phyloP scores from a whole-genome alignment of 805 yeast species.

The Saccharomyces cerevisiae region DNA sequence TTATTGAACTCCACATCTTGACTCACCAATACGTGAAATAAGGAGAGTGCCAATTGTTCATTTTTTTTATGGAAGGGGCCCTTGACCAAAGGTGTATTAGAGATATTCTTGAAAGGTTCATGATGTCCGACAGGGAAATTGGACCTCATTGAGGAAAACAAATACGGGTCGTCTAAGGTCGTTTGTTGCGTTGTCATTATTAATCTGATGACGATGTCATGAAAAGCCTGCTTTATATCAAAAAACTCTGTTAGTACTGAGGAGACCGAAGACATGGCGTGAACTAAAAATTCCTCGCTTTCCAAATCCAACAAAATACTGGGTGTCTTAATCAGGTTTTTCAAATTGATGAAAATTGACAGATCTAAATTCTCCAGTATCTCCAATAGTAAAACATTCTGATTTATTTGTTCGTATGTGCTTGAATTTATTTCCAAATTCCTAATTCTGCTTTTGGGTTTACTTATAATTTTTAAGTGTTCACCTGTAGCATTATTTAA shows the following conservation, averaged over 20 bases:
- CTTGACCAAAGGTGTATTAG: not conserved
- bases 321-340: constrained; percentile 11
- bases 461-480: constrained; percentile 6
- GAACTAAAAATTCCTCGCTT: constrained; percentile 27
- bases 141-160: constrained; percentile 54
- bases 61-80: constrained; percentile 2
- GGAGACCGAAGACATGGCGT: constrained; percentile 23
- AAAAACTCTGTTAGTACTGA: constrained; percentile 53
- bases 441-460: constrained; percentile 10
- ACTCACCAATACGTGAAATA: constrained; percentile 40
- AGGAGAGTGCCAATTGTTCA: constrained; percentile 28
- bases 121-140: constrained; percentile 34
- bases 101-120: constrained; percentile 16
- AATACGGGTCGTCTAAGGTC: constrained; percentile 68
- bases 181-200: constrained; percentile 62
- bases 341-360: constrained; percentile 21
- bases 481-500: constrained; percentile 7
- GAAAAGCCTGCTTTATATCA: constrained; percentile 64
- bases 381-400: constrained; percentile 15
- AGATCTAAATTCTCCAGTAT: constrained; percentile 23
- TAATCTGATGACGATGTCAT: constrained; percentile 48
- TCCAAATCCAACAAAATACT: constrained; percentile 18
- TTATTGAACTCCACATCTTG: constrained; percentile 37
- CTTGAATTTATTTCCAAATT: constrained; percentile 18
- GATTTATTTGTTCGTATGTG: constrained; percentile 21